Base-by-base conservation (phyloP, 169 alveolate species). In the Sarcocystis neurona region DNA sequence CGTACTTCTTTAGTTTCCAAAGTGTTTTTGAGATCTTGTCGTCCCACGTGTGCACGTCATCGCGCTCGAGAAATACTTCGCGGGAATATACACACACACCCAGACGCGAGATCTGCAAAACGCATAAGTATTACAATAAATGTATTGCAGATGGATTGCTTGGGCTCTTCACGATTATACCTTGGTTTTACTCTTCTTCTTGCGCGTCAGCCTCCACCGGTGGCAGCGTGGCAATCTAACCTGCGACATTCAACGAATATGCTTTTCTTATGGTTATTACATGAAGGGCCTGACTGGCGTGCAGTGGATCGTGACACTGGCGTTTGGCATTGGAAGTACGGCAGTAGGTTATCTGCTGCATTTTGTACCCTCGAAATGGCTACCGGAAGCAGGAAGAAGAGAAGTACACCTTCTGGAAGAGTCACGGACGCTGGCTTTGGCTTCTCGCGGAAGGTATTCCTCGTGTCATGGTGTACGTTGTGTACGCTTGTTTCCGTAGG, bases 361-460 rank as follows among this genome's bases (percentile, higher is more conserved):
- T 20, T 86, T 85, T 48, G 27, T 90, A 0, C 93, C 93, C 18
- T 46, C 27, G 66, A 41, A 32, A 1, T 37, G n/a, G 27, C 23
- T 90, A 27, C 93, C 93, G 47, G 70, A 90, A 58, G 47, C 93
- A 6, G 91, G 91, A 1, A 63, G 41, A 44, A 32, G 46, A 34
- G 92, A 90, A 85, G 91, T 85, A 39, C 63, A 90, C 37, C 72
- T 70, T 0, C 84, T 77, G 44, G 53, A 77, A 23, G 93, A 34
- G 30, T 44, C 78, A 34, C 66, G 68, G 39, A n/a, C 80, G 53
- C 56, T 90, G 18, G 92, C 93, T 10, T 72, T 79, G n/a, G 90
- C 90, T 6, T 70, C 89, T 15, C 90, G 93, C 1, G 93, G 93
- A 0, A 77, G 92, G 89, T 87, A 77, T 18, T 20, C 63, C 63